phyloP scores from a whole-genome alignment of 2,329 filamentous ascomycete genomes.

The Fusarium sp. region DNA sequence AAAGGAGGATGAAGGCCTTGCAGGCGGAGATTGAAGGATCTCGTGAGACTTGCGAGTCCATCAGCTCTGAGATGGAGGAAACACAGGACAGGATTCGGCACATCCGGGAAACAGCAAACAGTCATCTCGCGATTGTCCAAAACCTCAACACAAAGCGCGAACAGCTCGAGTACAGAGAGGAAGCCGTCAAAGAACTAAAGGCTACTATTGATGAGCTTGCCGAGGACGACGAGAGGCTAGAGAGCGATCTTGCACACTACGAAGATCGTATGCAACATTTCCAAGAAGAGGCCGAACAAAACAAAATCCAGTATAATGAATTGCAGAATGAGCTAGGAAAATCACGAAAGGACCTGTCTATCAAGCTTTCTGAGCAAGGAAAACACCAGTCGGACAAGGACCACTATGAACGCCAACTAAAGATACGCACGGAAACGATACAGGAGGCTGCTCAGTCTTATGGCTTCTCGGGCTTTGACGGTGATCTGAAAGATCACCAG shows the following conservation, averaged over 20 bases:
- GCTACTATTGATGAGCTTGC: conserved; percentile 77
- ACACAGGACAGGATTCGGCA: conserved; percentile 66
- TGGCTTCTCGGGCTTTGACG: conserved; percentile 84
- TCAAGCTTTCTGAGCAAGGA: conserved; percentile 72
- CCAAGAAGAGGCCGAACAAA: conserved; percentile 67
- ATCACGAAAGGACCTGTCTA: conserved; percentile 58
- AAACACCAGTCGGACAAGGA: conserved; percentile 86
- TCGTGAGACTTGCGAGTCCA: conserved; percentile 64
- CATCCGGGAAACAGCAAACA: conserved; percentile 76
- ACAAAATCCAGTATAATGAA: conserved; percentile 71
- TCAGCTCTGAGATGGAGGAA: conserved; percentile 69
- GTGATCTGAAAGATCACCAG: conserved; percentile 76
- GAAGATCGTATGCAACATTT: conserved; percentile 76
- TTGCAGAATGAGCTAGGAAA: conserved; percentile 62
- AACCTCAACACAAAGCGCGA: conserved; percentile 80
- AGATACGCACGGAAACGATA: conserved; percentile 75
- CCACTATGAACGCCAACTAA: conserved; percentile 82
- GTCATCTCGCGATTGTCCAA: conserved; percentile 77
- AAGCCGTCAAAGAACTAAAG: conserved; percentile 75
- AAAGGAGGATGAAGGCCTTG: conserved; percentile 71
- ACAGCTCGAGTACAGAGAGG: conserved; percentile 74
- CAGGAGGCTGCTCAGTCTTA: conserved; percentile 80
- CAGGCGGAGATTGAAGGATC: conserved; percentile 71
- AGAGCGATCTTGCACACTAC: conserved; percentile 77
- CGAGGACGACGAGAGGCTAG: conserved; percentile 80